Evolutionary conservation across 140 eudicot species (phyloP), one percentile per base, ranked within the genome.

Genomic region (Erigeron philadelphicus): DNA sequence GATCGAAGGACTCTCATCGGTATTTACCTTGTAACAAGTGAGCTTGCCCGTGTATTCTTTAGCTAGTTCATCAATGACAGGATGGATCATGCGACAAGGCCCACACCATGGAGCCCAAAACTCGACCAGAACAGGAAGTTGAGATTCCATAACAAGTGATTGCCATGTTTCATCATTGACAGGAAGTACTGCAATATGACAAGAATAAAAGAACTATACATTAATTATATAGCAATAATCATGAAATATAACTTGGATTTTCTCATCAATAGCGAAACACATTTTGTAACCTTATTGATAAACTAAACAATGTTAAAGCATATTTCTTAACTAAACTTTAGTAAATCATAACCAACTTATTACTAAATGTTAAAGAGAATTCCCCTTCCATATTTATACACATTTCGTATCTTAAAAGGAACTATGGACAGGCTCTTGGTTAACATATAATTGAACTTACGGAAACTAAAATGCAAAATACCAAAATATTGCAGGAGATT

Each of bases 101-200:
- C 98, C 98, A 19, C 98, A 92, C 98, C 98, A 92, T 53, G 98
- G 98, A 66, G 98, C 98, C 98, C 98, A 92, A 72, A 92, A 92
- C 12, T 92, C 98, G 58, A 88, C 96, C 61, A 92, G 75, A 16
- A 92, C 96, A 1, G 98, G 88, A 44, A 74, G 57, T 2, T 67
- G 75, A 65, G 83, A 80, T 49, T 88, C 96, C 3, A 88, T 78
- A 60, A 90, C 97, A 54, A 78, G 86, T 17, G 88, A 80, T 71
- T 88, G 82, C 96, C 96, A 90, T 48, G 83, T 40, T 42, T 64
- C 77, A 56, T 88, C 95, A 1, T 81, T 78, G 17, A 90, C 89
- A 23, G 83, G 69, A 54, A 90, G 76, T 61, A 84, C 97, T 85
- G 96, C 81, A 75, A 63, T 57, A 48, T 61, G 59, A 68, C 45